These are phyloP conservation scores for Trichoderma reesei DNA, from an alignment of 495 filamentous ascomycete species.

Conservation along the genomic window DNA sequence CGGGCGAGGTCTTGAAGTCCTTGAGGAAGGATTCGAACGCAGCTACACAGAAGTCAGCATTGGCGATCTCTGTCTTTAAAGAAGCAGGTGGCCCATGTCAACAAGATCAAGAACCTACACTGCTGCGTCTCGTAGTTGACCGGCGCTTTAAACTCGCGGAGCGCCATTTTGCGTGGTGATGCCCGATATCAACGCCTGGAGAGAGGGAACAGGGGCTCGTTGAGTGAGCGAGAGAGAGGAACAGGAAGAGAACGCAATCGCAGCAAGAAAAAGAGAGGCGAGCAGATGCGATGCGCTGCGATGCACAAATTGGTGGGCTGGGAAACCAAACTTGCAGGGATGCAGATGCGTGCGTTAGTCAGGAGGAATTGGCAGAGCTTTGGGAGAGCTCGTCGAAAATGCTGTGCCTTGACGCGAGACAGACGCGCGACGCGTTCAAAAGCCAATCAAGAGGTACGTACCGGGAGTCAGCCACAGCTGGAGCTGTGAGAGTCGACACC, in stretches of 20 bases:
- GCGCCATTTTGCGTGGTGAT: slow-evolving; percentile 50
- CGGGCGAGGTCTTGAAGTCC: slow-evolving; percentile 75
- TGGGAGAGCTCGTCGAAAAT: neutral
- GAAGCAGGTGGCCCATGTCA: neutral
- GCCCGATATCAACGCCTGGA: neutral
- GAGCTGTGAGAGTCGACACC: neutral
- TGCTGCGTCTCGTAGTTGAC: slow-evolving; percentile 84
- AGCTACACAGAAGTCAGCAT: slow-evolving; percentile 33
- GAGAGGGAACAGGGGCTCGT: too few species aligned
- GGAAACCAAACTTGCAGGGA: slow-evolving; percentile 12
- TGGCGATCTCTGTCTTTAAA: neutral
- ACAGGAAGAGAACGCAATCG: neutral
- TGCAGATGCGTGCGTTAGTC: neutral
- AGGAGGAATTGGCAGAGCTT: neutral
- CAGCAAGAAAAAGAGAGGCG: neutral
- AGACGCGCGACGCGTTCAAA: slow-evolving; percentile 6
- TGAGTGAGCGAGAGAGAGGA: neutral
- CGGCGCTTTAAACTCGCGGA: slow-evolving; percentile 59
- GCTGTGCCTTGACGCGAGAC: neutral
- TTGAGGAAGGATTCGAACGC: slow-evolving; percentile 83
- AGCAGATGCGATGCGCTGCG: neutral
- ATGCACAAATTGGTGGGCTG: slow-evolving; percentile 12
- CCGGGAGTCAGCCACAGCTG: neutral
- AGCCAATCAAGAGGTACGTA: slow-evolving; percentile 7
- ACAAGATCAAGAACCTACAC: slow-evolving; percentile 35